Conservation (phyloP, 371 early-diverging fungal species). For the Mucor irregularis region DNA sequence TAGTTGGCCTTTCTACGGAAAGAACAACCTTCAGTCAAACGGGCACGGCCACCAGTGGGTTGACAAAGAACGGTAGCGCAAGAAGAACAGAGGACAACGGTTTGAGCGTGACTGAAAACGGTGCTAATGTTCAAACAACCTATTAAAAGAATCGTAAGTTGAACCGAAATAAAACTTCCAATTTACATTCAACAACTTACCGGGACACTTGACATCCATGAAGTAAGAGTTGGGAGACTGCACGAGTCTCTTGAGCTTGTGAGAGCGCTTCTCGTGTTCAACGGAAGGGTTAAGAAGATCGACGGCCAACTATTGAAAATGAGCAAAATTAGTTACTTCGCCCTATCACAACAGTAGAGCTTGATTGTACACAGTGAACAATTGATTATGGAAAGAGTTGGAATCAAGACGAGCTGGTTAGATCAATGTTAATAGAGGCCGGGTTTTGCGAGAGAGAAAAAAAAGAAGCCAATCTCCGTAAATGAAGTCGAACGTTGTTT, state of each 20-base stretch:
- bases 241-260: slow-evolving; percentile 99
- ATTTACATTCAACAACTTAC: too few relatives aligned
- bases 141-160: slow-evolving; percentile 10
- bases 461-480: too few relatives aligned
- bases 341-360: neutral
- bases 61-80: slow-evolving; percentile 97
- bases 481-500: too few relatives aligned
- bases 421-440: too few relatives aligned
- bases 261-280: slow-evolving; percentile 90
- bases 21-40: slow-evolving; percentile 85
- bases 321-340: neutral
- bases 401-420: too few relatives aligned
- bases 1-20: slow-evolving; percentile 59
- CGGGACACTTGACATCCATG: slow-evolving; percentile 99
- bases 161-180: neutral
- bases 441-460: too few relatives aligned
- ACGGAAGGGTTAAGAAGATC: slow-evolving; percentile 98
- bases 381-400: neutral
- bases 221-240: slow-evolving; percentile 99
- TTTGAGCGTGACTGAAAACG: slow-evolving; percentile 99
- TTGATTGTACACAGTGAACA: neutral
- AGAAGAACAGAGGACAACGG: slow-evolving; percentile 94
- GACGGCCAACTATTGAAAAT: slow-evolving; percentile 84
- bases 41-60: slow-evolving; percentile 99
- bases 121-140: slow-evolving; percentile 97